These are phyloP conservation scores for Penicillium rolfsii DNA, from an alignment of 2,329 filamentous ascomycete species.

Conservation along the genomic window DNA sequence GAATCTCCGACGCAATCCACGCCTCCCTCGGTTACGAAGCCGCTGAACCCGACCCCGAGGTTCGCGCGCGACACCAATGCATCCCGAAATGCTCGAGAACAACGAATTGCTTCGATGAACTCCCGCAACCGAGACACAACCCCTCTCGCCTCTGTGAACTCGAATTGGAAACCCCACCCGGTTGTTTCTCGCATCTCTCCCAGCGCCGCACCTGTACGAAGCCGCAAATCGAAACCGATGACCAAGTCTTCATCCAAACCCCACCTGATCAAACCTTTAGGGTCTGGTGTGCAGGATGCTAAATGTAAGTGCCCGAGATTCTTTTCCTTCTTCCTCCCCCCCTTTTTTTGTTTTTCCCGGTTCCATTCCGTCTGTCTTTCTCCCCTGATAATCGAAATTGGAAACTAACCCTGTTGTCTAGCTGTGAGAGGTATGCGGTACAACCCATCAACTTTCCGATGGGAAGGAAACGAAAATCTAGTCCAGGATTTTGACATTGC, in stretches of 20 bases:
- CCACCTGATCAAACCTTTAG: conserved; percentile 84
- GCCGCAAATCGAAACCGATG: conserved; percentile 44
- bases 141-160: conserved; percentile 56
- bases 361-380: neutral
- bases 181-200: conserved; percentile 54
- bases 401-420: conserved; percentile 42
- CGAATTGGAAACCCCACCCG: conserved; percentile 63
- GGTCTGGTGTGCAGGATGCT: conserved; percentile 69
- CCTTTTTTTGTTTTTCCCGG: neutral
- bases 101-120: conserved; percentile 55
- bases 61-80: conserved; percentile 70
- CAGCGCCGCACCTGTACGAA: conserved; percentile 54
- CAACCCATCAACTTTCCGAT: conserved; percentile 81
- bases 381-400: neutral
- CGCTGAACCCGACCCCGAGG: conserved; percentile 58
- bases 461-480: conserved; percentile 95
- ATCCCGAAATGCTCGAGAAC: conserved; percentile 66
- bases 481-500: conserved; percentile 73
- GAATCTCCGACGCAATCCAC: conserved; percentile 55
- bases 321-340: neutral
- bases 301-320: conserved; percentile 68
- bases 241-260: conserved; percentile 62
- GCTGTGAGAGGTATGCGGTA: conserved; percentile 95
- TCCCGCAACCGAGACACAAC: conserved; percentile 46
- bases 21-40: conserved; percentile 59